Base-by-base conservation (phyloP, 805 yeast species). In the Kluyveromyces siamensis region DNA sequence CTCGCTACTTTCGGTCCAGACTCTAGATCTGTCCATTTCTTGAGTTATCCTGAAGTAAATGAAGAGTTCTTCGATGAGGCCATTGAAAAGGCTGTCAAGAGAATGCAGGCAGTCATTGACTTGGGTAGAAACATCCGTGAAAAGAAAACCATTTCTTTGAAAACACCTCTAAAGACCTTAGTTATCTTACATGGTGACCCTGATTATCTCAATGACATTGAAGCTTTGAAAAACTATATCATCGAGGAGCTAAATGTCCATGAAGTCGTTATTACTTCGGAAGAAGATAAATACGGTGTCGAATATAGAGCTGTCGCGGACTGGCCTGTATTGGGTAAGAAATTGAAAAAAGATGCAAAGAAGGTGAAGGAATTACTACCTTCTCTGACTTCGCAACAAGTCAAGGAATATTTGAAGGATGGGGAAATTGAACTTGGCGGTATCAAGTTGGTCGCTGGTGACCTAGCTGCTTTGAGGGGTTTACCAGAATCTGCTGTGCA, bases 291-390 rank as follows among this genome's bases (percentile, higher is more conserved):
- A 63, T 91, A 90, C 65, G 93, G 90, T 60, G 98, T 93, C 52
- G 86, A 84, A 66, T 91, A 90, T 75, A 80, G 78, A 55, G 97
- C 91, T 40, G 95, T 87, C 68, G 99, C 99, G 44, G 99, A 93
- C 73, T 93, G 99, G 99, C 96, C 98, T 50, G 87, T 89, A 18
- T 77, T 93, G 58, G 99, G 99, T 72, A 93, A 91, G 77, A 93
- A 93, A 72, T 79, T 93, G 70, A 91, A 89, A 81, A 82, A 83
- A 66, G 98, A 90, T 60, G 95, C 87, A 52, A 88, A 86, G 72
- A 83, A 80, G 68, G 99, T 93, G 52, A 95, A 91, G 77, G 95
- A 83, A 62, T 98, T 95, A 16, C 77, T 93, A 58, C 98, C 97
- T 54, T 63, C 63, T 9, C 78, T 93, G 46, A 72, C 91, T 18